Evolutionary conservation across 495 filamentous ascomycete species (phyloP), one percentile per base, ranked within the genome.

Genomic region (Podospora sp.): DNA sequence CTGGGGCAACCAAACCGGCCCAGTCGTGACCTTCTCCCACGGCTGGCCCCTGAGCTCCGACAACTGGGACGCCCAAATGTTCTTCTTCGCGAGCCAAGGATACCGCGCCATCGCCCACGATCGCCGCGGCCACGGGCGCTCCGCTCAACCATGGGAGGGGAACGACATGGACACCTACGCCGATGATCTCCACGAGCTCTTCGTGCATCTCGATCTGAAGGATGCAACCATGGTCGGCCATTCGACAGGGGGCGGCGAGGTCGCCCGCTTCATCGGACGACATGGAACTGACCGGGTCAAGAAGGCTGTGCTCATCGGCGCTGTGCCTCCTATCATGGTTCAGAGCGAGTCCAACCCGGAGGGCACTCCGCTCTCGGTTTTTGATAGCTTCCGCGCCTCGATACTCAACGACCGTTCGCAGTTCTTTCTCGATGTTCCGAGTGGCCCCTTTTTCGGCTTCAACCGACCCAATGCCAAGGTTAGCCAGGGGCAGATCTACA

Each of bases 1-100:
- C 59, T 80, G 79, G 79, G 76, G 78, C 66, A 74, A 76, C 65
- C 64, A 72, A 7, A 53, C 67, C 9, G 77, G 76, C 20, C 29
- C 52, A 0, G 67, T 73, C 4, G 69, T 81, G 20, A 72, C 73
- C 50, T 81, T 82, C 66, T 77, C 73, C 0, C 80, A 80, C 65
- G 80, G 79, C 52, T 81, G 80, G 78, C 80, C 80, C 3, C 67
- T 82, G 26, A 78, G 70, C 66, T 75, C 75, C 60, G 80, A 82
- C 71, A 80, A 76, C 64, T 81, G 70, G 69, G 78, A 82, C 60
- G 77, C 72, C 51, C 78, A 82, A 63, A 79, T 80, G 75, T 60
- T 79, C n/a, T 78, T 75, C 62, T 66, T 82, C 0, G 78, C 73
- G 27, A 66, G 70, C 26, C 69, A 75, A 1, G 78, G 80, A 21